Conservation (phyloP, 495 filamentous ascomycete genomes). For the Aspergillus ostianus region DNA sequence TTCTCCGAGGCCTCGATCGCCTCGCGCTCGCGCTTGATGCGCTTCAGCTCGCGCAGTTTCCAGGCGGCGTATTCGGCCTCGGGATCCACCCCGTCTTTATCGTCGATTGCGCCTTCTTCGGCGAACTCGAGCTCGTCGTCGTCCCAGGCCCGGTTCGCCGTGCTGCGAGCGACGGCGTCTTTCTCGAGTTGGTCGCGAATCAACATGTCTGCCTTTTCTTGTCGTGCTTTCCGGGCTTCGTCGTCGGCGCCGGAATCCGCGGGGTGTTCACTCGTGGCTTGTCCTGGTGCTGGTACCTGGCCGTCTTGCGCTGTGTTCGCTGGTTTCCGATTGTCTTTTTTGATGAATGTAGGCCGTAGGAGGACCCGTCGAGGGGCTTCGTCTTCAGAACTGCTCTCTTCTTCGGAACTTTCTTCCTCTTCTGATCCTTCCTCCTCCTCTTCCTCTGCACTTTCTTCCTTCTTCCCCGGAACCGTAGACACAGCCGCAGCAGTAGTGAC, state of each 20-base stretch:
- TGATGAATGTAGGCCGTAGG: constrained; percentile 87
- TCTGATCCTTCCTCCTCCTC: constrained; percentile 53
- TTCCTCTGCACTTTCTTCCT: constrained; percentile 60
- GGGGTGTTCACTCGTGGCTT: constrained; percentile 33
- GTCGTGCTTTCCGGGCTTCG: constrained; percentile 54
- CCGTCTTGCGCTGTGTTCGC: constrained; percentile 16
- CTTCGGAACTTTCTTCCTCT: constrained; percentile 48
- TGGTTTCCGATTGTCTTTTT: constrained; percentile 68
- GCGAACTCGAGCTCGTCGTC: constrained; percentile 66
- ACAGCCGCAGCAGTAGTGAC: constrained; percentile 5
- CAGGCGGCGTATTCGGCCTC: constrained; percentile 89
- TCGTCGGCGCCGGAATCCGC: constrained; percentile 53
- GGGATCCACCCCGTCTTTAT: constrained; percentile 80
- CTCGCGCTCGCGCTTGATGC: constrained; percentile 81
- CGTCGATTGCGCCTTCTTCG: constrained; percentile 70
- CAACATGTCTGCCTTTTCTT: constrained; percentile 68
- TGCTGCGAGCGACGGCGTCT: constrained; percentile 69
- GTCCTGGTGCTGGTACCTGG: constrained; percentile 14
- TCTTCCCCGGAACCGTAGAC: constrained; percentile 46
- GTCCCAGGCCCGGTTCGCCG: constrained; percentile 81
- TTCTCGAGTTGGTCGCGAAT: constrained; percentile 87
- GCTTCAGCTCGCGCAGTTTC: constrained; percentile 88
- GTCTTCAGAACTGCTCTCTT: constrained; percentile 65
- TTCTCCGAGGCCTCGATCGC: constrained; percentile 80
- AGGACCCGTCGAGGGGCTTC: constrained; percentile 74